Evolutionary conservation across 805 yeast species (phyloP).

Genomic region (Nakazawaea wickerhamii): DNA sequence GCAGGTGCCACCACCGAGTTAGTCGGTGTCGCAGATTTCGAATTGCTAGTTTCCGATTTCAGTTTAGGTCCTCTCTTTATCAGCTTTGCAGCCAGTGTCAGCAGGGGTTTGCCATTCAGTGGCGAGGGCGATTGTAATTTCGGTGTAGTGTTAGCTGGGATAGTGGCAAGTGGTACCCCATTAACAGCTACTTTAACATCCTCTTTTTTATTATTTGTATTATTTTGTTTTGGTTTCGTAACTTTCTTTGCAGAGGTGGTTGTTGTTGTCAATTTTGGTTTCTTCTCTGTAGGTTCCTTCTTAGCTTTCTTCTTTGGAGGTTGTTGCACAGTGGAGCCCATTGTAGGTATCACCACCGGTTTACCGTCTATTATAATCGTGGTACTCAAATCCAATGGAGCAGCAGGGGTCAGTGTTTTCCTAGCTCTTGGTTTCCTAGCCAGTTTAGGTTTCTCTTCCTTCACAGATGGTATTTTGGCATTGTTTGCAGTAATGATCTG

Average conservation of each 20-base stretch:
- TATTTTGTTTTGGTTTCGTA: conserved; percentile 1
- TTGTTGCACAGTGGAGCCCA: background rate
- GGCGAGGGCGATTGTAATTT: background rate
- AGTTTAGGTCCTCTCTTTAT: conserved; percentile 6
- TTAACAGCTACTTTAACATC: background rate
- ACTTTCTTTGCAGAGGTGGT: conserved; percentile 15
- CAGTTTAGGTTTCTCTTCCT: conserved; percentile 4
- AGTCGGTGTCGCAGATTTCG: background rate
- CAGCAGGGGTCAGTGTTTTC: conserved; percentile 1
- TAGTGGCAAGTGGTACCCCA: background rate
- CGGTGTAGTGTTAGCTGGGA: background rate
- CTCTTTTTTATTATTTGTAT: background rate
- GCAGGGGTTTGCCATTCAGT: too few species aligned
- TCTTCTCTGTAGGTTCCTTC: conserved; percentile 3
- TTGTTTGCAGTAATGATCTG: too few species aligned
- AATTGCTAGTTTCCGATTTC: too few species aligned
- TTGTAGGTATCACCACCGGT: conserved; percentile 8
- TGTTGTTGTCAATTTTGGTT: background rate
- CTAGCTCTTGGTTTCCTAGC: conserved; percentile 11
- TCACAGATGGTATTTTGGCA: too few species aligned
- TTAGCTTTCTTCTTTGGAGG: conserved; percentile 8
- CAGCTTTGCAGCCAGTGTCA: conserved; percentile 5
- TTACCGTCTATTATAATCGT: conserved; percentile 13
- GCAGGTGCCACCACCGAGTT: background rate
- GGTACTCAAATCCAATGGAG: conserved; percentile 2